These are phyloP conservation scores for Cymbopogon citratus DNA, from an alignment of 176 grass and related monocot genomes.

Conservation along the genomic window DNA sequence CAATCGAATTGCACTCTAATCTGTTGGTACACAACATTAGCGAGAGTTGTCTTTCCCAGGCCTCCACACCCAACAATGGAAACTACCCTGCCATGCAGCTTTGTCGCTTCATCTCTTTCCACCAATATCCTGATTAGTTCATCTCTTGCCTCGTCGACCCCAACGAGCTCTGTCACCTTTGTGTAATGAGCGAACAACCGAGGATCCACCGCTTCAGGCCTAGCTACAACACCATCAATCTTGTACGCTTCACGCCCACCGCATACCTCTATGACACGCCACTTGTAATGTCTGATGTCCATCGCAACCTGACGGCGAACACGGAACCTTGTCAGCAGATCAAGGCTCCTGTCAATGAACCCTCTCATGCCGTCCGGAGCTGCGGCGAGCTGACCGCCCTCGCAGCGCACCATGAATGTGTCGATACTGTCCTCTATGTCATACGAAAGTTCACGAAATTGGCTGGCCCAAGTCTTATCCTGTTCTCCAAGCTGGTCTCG, in stretches of 20 bases:
- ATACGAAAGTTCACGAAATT: background rate
- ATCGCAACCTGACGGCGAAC: background rate
- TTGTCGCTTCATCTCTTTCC: background rate
- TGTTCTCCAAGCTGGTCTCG: background rate
- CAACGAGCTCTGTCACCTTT: background rate
- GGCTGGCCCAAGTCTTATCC: background rate
- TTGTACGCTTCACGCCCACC: background rate
- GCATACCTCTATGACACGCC: background rate
- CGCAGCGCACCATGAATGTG: background rate
- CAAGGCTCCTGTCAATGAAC: background rate
- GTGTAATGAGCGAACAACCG: background rate
- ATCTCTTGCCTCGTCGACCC: background rate
- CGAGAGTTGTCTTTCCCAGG: conserved; percentile 16
- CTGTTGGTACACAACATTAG: background rate
- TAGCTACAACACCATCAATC: background rate
- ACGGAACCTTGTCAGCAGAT: background rate
- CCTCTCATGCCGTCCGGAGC: background rate
- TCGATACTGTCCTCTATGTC: conserved; percentile 15
- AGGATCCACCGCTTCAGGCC: background rate
- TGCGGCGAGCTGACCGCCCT: background rate
- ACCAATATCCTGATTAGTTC: background rate
- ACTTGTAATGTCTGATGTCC: background rate
- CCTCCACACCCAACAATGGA: conserved; percentile 12
- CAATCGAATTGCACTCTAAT: background rate
- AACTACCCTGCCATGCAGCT: background rate